phyloP scores from a whole-genome alignment of 2,329 filamentous ascomycete genomes.

The Anthostomella pinea region DNA sequence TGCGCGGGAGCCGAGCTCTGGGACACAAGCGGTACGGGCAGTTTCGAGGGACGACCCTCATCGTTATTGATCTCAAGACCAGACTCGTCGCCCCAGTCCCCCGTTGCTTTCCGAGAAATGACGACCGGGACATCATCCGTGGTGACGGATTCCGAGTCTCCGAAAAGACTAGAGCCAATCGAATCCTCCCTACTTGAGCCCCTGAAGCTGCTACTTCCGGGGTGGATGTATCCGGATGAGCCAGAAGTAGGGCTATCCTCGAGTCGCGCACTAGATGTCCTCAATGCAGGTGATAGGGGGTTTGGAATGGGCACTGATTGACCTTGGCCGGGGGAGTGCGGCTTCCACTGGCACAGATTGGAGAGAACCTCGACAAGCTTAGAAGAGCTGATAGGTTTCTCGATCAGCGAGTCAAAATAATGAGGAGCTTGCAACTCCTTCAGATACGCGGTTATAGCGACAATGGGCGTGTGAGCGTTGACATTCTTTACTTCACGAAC shows the following conservation, averaged over 20 bases:
- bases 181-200: conserved; percentile 85
- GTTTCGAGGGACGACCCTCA: conserved; percentile 40
- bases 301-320: conserved; percentile 50
- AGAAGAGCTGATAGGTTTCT: conserved; percentile 91
- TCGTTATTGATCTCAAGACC: conserved; percentile 77
- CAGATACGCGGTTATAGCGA: conserved; percentile 95
- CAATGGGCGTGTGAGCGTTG: conserved; percentile 91
- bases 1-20: conserved; percentile 64
- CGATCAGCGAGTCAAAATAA: conserved; percentile 91
- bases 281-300: conserved; percentile 61
- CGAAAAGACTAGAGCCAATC: conserved; percentile 82
- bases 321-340: conserved; percentile 54
- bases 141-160: conserved; percentile 75
- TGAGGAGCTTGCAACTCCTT: conserved; percentile 94
- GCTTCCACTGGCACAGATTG: conserved; percentile 89
- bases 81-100: conserved; percentile 71
- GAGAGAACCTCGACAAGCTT: conserved; percentile 88
- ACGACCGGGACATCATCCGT: conserved; percentile 77
- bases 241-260: conserved; percentile 85
- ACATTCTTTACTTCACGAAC: conserved; percentile 94
- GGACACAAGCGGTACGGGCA: conserved; percentile 53
- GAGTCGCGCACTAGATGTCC: conserved; percentile 58
- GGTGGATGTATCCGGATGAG: conserved; percentile 68
- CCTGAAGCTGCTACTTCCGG: conserved; percentile 69
- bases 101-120: conserved; percentile 68